phyloP scores from a whole-genome alignment of 192 early-diverging fungal genomes.

The Gryganskiella cystojenkinii region DNA sequence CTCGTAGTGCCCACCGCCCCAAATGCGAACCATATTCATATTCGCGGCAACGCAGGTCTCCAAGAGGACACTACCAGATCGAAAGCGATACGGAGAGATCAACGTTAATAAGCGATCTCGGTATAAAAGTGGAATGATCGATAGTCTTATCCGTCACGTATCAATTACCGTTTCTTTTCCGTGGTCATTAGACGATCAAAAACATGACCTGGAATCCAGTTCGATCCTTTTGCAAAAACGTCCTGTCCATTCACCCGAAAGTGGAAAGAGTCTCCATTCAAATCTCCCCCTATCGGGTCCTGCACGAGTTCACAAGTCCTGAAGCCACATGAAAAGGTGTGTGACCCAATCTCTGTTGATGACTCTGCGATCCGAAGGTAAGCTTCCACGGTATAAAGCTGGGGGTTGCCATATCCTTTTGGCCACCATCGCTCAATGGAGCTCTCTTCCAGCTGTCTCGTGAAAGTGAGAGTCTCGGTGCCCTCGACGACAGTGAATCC shows the following conservation, averaged over 20 bases:
- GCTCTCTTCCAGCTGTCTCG: neutral
- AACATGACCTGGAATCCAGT: conserved; percentile 71
- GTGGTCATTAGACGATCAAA: conserved; percentile 48
- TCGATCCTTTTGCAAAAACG: conserved; percentile 60
- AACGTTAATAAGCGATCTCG: neutral
- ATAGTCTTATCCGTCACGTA: neutral
- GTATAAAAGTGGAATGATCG: neutral
- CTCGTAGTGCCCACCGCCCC: conserved; percentile 66
- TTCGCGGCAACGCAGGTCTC: conserved; percentile 54
- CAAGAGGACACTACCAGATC: conserved; percentile 47
- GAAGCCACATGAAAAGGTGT: conserved; percentile 40
- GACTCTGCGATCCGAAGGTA: conserved; percentile 1
- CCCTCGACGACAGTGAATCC: neutral
- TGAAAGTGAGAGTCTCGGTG: neutral
- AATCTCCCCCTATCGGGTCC: conserved; percentile 18
- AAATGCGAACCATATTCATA: conserved; percentile 69
- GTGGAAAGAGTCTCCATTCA: conserved; percentile 54
- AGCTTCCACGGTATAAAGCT: neutral
- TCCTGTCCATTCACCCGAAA: conserved; percentile 60
- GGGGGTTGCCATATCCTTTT: conserved; percentile 20
- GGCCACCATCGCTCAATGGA: conserved; percentile 29
- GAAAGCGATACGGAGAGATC: neutral
- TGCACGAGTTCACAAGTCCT: conserved; percentile 45
- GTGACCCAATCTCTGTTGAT: neutral
- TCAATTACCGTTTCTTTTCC: conserved; percentile 23